Evolutionary conservation across 2,329 filamentous ascomycete species (phyloP).

Genomic region (Graphilbum fragrans): DNA sequence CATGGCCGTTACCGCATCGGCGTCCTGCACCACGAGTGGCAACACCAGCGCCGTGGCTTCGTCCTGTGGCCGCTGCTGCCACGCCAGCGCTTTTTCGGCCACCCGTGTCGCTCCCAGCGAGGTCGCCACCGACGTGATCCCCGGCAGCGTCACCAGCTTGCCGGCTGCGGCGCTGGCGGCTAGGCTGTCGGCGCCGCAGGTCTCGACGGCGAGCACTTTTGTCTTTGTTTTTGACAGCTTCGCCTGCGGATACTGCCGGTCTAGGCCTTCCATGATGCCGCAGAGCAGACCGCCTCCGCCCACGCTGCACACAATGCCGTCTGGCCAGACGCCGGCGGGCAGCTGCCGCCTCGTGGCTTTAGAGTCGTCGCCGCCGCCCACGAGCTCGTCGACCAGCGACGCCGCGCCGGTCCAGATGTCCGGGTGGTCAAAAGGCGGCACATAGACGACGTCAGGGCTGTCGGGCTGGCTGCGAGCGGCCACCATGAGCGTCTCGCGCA

Average conservation of each 20-base stretch:
- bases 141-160: constrained; percentile 47
- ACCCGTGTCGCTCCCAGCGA: constrained; percentile 59
- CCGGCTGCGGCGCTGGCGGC: constrained; percentile 40
- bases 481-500: constrained; percentile 42
- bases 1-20: constrained; percentile 68
- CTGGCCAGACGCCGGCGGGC: constrained; percentile 24
- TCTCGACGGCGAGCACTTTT: constrained; percentile 58
- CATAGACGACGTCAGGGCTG: constrained; percentile 36
- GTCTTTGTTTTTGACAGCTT: background rate
- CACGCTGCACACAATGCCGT: constrained; percentile 57
- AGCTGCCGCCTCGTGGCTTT: constrained; percentile 21
- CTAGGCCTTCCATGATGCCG: constrained; percentile 52
- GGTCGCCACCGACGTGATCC: constrained; percentile 60
- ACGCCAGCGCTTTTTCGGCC: constrained; percentile 42
- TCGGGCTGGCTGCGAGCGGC: constrained; percentile 13
- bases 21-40: constrained; percentile 56
- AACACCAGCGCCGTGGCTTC: constrained; percentile 28
- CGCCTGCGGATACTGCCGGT: constrained; percentile 20
- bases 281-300: constrained; percentile 61
- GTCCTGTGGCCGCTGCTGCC: constrained; percentile 35
- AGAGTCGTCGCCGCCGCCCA: too few relatives aligned
- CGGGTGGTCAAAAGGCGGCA: constrained; percentile 54
- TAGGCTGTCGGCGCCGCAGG: constrained; percentile 56
- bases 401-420: constrained; percentile 55
- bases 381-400: constrained; percentile 38